Evolutionary conservation across 2,329 filamentous ascomycete species (phyloP), one percentile per base, ranked within the genome.

Genomic region (Aureobasidium sp.): DNA sequence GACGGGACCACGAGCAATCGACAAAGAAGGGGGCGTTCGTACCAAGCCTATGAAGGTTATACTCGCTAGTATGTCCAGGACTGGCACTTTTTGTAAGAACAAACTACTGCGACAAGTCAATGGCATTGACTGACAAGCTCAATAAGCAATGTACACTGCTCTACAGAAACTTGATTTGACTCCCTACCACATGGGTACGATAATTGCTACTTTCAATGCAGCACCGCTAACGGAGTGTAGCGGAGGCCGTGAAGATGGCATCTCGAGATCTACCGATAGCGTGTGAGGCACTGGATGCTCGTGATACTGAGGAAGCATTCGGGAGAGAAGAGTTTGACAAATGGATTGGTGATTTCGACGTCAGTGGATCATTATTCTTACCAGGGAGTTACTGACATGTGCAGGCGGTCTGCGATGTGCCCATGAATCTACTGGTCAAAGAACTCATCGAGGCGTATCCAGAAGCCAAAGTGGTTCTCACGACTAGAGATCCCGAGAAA

Each of bases 21-120:
- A 58, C 20, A 58, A 48, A 34, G 55, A 58, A 20, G 55, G 55
- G 11, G 62, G 56, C 12, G 20, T 51, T 22, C 64, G 67, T 25
- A 68, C 62, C 2, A 56, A 42, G n/a, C 62, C 65, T 6, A 68
- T 70, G 65, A 44, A 63, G 41, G 63, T 70, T 15, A 64, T 70
- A 14, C 63, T 66, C 34, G 61, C 70, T 17, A 67, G 67, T n/a
- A 47, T 66, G 31, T 64, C 64, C 12, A 66, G 69, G 17, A 70
- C 67, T 20, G 68, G 69, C 2, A 70, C 68, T 1, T 63, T 67
- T 52, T 67, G 58, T 61, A 51, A 42, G 31, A 9, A 22, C 3
- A 1, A 31, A 22, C 7, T 20, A 6, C 17, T 34, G 29, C 47
- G n/a, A 49, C 9, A 29, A 27, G 15, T 22, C 20, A 12, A 39